Conservation (phyloP, 2,329 filamentous ascomycete genomes). For the Paraconiothyrium brasiliense region DNA sequence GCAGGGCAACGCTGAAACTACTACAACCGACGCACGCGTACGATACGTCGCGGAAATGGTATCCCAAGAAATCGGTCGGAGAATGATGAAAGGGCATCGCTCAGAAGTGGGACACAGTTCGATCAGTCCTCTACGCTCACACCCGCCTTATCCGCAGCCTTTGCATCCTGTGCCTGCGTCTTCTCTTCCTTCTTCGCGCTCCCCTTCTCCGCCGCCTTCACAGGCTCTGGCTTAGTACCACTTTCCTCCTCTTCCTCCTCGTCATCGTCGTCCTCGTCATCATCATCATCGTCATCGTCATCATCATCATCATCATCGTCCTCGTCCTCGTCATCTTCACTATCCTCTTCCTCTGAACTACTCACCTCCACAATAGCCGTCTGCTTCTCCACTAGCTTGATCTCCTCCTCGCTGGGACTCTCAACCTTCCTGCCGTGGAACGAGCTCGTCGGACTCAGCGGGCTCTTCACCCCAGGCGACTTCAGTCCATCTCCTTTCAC, state of each 20-base stretch:
- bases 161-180: constrained; percentile 37
- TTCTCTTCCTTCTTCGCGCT: constrained; percentile 21
- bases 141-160: constrained; percentile 41
- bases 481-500: constrained; percentile 5
- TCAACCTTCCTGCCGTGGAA: constrained; percentile 38
- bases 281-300: constrained; percentile 18
- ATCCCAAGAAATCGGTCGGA: neutral
- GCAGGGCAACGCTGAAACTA: too few relatives aligned
- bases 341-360: constrained; percentile 25
- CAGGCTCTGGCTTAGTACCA: neutral
- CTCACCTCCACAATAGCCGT: constrained; percentile 39
- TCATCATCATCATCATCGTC: constrained; percentile 3
- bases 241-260: constrained; percentile 17
- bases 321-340: constrained; percentile 13
- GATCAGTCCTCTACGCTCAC: constrained; percentile 50
- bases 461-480: constrained; percentile 7
- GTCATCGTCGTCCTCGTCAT: constrained; percentile 16
- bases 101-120: neutral
- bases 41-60: neutral
- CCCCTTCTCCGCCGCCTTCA: neutral
- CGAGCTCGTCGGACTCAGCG: constrained; percentile 13
- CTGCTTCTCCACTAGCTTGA: constrained; percentile 43
- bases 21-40: too few relatives aligned
- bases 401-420: constrained; percentile 36
- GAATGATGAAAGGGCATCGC: neutral